Percentiles rank a stretch among this genome's conserved stretches.
Evolutionary conservation across 192 early-diverging fungal species (phyloP).

Genomic region (Kickxella alabastrina): DNA sequence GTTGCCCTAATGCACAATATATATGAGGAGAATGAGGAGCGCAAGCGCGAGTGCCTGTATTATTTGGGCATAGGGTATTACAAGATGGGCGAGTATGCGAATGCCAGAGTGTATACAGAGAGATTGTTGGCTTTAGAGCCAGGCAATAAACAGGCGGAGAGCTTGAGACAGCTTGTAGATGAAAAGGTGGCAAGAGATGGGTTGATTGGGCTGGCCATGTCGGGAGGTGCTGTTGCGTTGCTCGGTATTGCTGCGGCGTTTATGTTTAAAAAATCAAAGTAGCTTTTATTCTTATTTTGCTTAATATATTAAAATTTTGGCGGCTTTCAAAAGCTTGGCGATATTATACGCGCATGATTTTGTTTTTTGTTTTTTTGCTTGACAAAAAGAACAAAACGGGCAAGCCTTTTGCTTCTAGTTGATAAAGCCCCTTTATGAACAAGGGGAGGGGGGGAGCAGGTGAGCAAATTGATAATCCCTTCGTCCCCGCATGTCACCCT

Average conservation of each 20-base stretch:
- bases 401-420: no score
- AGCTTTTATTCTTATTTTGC: not conserved
- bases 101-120: constrained; percentile 77
- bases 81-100: constrained; percentile 83
- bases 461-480: no score
- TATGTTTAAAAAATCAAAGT: constrained; percentile 45
- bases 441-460: no score
- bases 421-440: no score
- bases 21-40: constrained; percentile 72
- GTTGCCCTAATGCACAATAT: constrained; percentile 81
- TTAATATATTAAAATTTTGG: not conserved
- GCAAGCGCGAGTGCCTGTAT: constrained; percentile 92
- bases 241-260: constrained; percentile 56
- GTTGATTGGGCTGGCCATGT: constrained; percentile 82
- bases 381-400: no score
- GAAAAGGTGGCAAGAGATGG: constrained; percentile 81
- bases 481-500: no score
- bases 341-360: no score
- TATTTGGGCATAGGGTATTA: constrained; percentile 89
- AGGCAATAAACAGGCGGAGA: constrained; percentile 73
- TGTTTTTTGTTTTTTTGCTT: no score
- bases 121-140: constrained; percentile 81
- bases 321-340: no score
- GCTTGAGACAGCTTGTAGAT: constrained; percentile 73
- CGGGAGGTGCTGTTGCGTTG: constrained; percentile 69